Percentiles rank a stretch among this genome's conserved stretches.
These are phyloP conservation scores for Mycena capillaripes DNA, from an alignment of 768 basidiomycete genomes.

Conservation along the genomic window DNA sequence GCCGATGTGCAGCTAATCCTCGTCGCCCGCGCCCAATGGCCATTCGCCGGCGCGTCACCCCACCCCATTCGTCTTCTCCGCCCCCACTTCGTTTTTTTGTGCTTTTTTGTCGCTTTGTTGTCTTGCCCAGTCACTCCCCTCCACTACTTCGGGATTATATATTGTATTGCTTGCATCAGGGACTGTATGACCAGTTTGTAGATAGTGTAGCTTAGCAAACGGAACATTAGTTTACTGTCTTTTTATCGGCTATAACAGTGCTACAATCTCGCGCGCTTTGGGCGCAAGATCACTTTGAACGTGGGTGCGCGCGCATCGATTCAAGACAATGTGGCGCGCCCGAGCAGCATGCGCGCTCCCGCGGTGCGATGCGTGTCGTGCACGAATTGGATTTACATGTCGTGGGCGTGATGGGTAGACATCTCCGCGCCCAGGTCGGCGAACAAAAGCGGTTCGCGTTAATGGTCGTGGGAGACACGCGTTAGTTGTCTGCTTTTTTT, in stretches of 20 bases:
- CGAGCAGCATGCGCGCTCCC: too few species aligned
- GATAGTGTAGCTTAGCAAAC: constrained; percentile 29
- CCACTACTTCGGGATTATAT: not conserved
- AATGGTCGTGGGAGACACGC: not conserved
- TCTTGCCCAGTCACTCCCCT: not conserved
- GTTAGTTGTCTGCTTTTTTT: not conserved
- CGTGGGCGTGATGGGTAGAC: not conserved
- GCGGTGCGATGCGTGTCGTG: too few species aligned
- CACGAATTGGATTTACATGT: too few species aligned
- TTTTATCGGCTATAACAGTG: not conserved
- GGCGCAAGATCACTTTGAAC: not conserved
- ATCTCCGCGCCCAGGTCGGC: not conserved
- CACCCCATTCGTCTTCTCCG: constrained; percentile 8
- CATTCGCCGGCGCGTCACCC: constrained; percentile 6
- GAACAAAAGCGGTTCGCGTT: too few species aligned
- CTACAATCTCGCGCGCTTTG: not conserved
- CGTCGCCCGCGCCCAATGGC: not conserved
- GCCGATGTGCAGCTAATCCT: constrained; percentile 25
- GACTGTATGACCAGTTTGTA: constrained; percentile 34
- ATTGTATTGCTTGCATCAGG: constrained; percentile 23
- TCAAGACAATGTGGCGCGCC: too few species aligned
- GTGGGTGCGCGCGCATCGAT: too few species aligned
- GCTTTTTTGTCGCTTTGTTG: not conserved
- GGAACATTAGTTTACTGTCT: constrained; percentile 21
- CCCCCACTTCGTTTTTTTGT: constrained; percentile 7